Evolutionary conservation across 2,329 filamentous ascomycete genomes (phyloP).

Genomic region (Fusarium pseudograminearum): DNA sequence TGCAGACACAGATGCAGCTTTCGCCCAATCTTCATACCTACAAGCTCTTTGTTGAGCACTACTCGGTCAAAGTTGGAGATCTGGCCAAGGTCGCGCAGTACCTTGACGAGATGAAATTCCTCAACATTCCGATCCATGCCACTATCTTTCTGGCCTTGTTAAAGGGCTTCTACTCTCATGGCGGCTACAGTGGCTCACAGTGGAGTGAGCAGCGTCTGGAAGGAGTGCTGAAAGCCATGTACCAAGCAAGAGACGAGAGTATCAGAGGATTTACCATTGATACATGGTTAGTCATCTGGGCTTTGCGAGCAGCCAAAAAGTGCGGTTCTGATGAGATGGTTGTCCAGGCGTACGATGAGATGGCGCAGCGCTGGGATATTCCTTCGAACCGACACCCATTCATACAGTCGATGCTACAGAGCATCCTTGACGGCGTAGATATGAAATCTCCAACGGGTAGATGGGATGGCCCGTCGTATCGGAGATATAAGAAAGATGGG

Average conservation of each 20-base stretch:
- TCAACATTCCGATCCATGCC: conserved; percentile 76
- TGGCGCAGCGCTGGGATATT: conserved; percentile 63
- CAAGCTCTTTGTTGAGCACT: conserved; percentile 81
- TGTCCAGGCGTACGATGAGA: conserved; percentile 64
- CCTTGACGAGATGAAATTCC: conserved; percentile 82
- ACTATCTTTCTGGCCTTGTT: conserved; percentile 85
- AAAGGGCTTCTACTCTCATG: conserved; percentile 82
- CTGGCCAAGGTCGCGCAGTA: conserved; percentile 77
- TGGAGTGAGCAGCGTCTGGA: conserved; percentile 81
- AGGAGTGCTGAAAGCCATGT: conserved; percentile 74
- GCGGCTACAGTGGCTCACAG: conserved; percentile 69
- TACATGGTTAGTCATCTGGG: conserved; percentile 71
- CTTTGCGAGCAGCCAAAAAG: conserved; percentile 72
- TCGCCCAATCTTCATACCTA: conserved; percentile 84
- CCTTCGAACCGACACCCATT: conserved; percentile 57
- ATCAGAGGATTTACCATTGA: conserved; percentile 64
- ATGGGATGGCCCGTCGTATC: conserved; percentile 43
- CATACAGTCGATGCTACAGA: conserved; percentile 60
- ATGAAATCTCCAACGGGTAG: conserved; percentile 47
- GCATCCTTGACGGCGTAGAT: conserved; percentile 54
- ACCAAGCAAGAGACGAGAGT: conserved; percentile 63
- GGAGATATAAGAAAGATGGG: conserved; percentile 47
- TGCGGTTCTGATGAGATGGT: conserved; percentile 66
- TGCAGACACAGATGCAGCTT: conserved; percentile 74
- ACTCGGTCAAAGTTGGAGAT: conserved; percentile 75